Evolutionary conservation across 306 rosid species (phyloP).

Genomic region (Trichosanthes cucumerina): DNA sequence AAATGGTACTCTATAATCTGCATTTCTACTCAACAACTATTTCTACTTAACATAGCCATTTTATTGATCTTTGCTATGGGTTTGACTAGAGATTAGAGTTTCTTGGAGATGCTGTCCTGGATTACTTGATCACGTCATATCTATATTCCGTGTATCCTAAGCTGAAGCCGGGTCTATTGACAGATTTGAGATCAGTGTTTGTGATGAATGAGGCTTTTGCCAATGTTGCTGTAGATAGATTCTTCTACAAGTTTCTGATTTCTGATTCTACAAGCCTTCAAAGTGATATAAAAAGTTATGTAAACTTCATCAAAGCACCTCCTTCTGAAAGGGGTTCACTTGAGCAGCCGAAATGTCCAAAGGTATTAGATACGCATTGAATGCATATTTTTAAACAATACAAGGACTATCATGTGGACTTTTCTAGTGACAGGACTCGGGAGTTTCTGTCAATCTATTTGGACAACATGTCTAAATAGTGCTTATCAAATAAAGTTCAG

Average conservation of each 20-base stretch:
- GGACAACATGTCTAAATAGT: background rate
- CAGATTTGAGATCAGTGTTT: constrained; percentile 75
- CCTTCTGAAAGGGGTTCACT: constrained; percentile 11
- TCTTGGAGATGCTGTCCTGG: constrained; percentile 96
- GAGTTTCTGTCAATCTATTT: background rate
- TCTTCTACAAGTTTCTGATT: constrained; percentile 56
- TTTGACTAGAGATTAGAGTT: constrained; percentile 78
- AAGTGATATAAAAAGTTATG: constrained; percentile 49
- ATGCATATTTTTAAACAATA: background rate
- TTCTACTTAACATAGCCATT: background rate
- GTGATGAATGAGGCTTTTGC: constrained; percentile 89
- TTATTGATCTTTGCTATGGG: constrained; percentile 13
- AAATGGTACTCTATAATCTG: constrained; percentile 5
- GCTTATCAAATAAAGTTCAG: background rate
- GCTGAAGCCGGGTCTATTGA: constrained; percentile 87
- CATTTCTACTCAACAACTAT: constrained; percentile 7
- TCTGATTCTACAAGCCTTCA: constrained; percentile 47
- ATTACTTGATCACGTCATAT: constrained; percentile 81
- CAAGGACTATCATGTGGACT: background rate
- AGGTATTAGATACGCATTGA: constrained; percentile 36
- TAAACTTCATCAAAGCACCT: constrained; percentile 26
- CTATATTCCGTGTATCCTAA: constrained; percentile 83
- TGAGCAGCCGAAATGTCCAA: constrained; percentile 66
- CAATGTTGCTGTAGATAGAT: constrained; percentile 54
- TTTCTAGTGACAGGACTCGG: background rate